Evolutionary conservation across 2,329 filamentous ascomycete species (phyloP).

Genomic region (Trichoderma afroharzianum): DNA sequence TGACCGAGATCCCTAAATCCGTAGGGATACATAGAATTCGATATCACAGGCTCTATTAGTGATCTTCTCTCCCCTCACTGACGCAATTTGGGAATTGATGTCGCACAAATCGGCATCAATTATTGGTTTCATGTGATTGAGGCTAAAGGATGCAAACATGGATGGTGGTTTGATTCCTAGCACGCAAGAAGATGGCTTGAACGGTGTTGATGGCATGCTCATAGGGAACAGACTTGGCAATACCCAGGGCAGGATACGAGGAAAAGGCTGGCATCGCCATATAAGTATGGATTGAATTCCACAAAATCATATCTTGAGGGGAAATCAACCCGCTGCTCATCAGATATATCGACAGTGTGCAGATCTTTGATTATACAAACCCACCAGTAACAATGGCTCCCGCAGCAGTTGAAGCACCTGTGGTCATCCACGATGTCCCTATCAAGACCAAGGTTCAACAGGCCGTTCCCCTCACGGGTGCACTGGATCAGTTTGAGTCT

Average conservation of each 20-base stretch:
- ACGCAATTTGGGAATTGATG: constrained; percentile 12
- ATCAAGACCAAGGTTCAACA: constrained; percentile 14
- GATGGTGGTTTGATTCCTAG: background rate
- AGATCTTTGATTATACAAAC: background rate
- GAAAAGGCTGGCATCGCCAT: background rate
- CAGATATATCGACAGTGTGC: background rate
- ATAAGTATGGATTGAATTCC: background rate
- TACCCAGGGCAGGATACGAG: background rate
- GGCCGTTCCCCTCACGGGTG: constrained; percentile 45
- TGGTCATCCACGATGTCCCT: constrained; percentile 5
- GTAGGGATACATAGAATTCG: background rate
- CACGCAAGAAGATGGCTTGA: background rate
- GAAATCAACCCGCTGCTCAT: background rate
- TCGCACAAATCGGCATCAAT: constrained; percentile 3
- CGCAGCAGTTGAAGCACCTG: constrained; percentile 16
- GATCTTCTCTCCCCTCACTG: constrained; percentile 7
- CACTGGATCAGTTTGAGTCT: constrained; percentile 48
- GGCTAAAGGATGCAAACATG: background rate
- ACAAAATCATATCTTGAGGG: background rate
- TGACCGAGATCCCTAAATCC: background rate
- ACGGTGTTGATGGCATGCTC: background rate
- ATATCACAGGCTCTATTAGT: background rate
- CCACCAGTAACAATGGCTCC: constrained; percentile 17
- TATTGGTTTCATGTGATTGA: background rate
- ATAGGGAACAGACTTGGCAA: background rate